Base-by-base conservation (phyloP, 108 stramenopile species). In the Nannochloropsis gaditana region DNA sequence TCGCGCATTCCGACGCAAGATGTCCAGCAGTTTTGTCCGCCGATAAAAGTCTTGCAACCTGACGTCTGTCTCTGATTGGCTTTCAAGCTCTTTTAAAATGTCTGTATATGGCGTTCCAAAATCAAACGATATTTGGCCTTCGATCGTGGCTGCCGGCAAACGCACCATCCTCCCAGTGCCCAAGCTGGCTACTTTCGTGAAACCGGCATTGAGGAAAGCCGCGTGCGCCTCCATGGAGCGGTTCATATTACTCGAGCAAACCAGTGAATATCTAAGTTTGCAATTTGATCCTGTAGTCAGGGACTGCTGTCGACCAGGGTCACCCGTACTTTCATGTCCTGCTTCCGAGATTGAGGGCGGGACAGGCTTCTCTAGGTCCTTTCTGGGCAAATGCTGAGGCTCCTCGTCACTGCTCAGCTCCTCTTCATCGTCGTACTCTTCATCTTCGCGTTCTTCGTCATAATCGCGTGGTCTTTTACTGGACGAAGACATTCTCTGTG, bases 21-120 rank as follows among this genome's bases (percentile, higher is more conserved):
- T 73, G 59, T 73, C 59, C n/a, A 73, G n/a, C 59, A 73, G n/a
- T n/a, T 73, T 73, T 4, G 59, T 73, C 59, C 59, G 59, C n/a
- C 59, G 59, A 73, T 73, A 73, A 8, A 73, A 73, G 19, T 73
- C 59, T 73, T 73, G 59, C 59, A 73, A 8, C 59, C n/a, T 73
- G 3, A n/a, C 59, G n/a, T 73, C 59, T 73, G 59, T n/a, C 59
- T 73, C 5, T 2, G 59, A 15, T 73, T 73, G 59, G 4, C 59
- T n/a, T n/a, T 73, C 59, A n/a, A 73, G 59, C 59, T 73, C 59
- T n/a, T 73, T 73, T n/a, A 73, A 73, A n/a, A 73, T 73, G 15
- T 73, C 59, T n/a, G 59, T 73, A n/a, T 73, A 73, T 73, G 59
- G 59, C 59, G 59, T 73, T n/a, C 59, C 59, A 73, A 73, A 73